Base-by-base conservation (phyloP, 352 stramenopile genomes). In the Sclerospora graminicola region DNA sequence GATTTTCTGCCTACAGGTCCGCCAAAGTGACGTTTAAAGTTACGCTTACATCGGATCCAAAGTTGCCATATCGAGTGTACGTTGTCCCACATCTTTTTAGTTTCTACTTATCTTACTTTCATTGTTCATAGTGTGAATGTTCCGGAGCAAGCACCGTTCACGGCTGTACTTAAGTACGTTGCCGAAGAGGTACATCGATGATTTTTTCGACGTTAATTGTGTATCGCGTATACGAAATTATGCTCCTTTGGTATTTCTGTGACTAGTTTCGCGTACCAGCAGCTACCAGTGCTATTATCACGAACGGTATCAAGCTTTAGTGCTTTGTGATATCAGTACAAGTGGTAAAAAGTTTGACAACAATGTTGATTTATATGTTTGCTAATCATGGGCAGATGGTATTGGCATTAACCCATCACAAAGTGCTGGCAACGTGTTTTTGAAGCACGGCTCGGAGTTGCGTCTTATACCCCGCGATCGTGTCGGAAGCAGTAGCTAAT, bases 1-100 rank as follows among this genome's bases (percentile, higher is more conserved):
- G 33, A 2, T 45, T 49, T 11, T 23, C 1, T 24, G 21, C 42
- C 1, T 45, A 11, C 47, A 81, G 68, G 68, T 69, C 65, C 15
- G 65, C 62, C 23, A 92, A 89, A 61, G 77, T 92, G 24, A 84
- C 76, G 27, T 92, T 92, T 55, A 89, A 89, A 54, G 75, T 92
- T 34, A 92, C 75, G 29, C 67, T 92, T 20, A 84, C 81, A 29
- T 92, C 81, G n/a, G 81, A 92, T 61, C 78, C 77, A 11, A 89
- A 88, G 63, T 69, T 89, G 16, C 81, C 81, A 13, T 92, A 84
- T 48, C 72, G 76, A 24, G 66, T 92, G 72, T 83, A 43, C 26
- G 61, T 70, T 21, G 8, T 32, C 10, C 27, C 20, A 18, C 14
- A 38, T 13, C 36, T 27, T 23, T 10, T 19, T 9, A 31, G 34